These are phyloP conservation scores for Delitschia confertaspora DNA, from an alignment of 495 filamentous ascomycete species.

Conservation along the genomic window DNA sequence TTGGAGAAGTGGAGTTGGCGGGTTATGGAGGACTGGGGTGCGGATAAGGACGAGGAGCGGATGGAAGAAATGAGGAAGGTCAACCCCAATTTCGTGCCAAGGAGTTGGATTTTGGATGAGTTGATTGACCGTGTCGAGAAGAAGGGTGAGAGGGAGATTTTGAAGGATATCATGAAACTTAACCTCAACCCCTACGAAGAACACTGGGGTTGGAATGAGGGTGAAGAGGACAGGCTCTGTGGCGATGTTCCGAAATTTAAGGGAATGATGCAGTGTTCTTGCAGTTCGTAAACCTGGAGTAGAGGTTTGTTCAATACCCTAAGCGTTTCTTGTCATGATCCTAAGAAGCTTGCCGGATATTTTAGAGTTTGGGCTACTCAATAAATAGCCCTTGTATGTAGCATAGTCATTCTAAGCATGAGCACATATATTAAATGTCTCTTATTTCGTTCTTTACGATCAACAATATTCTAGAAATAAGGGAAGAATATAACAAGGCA, in stretches of 20 bases:
- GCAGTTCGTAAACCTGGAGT: slow-evolving; percentile 50
- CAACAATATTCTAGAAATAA: no score
- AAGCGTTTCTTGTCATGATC: no score
- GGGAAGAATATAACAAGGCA: no score
- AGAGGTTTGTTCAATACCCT: no score
- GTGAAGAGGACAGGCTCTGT: slow-evolving; percentile 75
- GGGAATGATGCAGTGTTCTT: slow-evolving; percentile 86
- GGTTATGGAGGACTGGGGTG: slow-evolving; percentile 62
- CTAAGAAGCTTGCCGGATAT: no score
- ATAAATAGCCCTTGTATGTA: no score
- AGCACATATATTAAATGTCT: no score
- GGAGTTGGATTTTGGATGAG: slow-evolving; percentile 89
- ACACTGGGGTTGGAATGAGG: slow-evolving; percentile 57
- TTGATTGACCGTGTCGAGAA: slow-evolving; percentile 81
- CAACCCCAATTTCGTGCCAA: slow-evolving; percentile 85
- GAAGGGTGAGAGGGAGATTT: slow-evolving; percentile 67
- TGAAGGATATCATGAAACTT: slow-evolving; percentile 69
- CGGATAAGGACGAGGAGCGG: slow-evolving; percentile 49
- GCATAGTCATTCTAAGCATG: no score
- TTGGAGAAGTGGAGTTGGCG: slow-evolving; percentile 61
- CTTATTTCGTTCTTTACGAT: no score
- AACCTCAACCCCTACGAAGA: slow-evolving; percentile 76
- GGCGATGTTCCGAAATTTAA: slow-evolving; percentile 72
- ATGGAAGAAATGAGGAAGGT: slow-evolving; percentile 65
- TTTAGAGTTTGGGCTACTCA: no score